Percentiles rank a stretch among this genome's conserved stretches.
These are phyloP conservation scores for Solanum clarkiae DNA, from an alignment of 257 asterid genomes.

Conservation along the genomic window DNA sequence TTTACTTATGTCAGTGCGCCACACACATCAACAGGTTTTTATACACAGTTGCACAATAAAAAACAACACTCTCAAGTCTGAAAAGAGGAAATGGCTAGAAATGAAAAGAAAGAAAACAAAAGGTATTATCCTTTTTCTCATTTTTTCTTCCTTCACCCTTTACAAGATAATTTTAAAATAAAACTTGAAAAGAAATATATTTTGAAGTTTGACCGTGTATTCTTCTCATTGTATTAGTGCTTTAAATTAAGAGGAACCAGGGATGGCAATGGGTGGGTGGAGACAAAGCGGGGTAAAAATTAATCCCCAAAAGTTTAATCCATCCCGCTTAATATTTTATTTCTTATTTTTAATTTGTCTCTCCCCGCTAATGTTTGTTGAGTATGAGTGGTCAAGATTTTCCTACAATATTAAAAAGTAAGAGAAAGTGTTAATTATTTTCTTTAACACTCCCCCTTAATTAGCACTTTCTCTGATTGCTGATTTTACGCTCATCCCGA, in stretches of 20 bases:
- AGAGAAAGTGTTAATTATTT: no score
- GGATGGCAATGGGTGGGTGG: no score
- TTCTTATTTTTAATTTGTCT: no score
- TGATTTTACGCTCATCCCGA: no score
- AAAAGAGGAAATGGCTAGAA: neutral
- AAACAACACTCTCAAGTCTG: neutral
- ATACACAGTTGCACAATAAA: neutral
- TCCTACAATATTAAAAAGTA: no score
- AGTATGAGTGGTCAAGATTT: no score
- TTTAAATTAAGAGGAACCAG: neutral
- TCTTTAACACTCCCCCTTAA: no score
- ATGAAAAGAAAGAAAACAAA: neutral
- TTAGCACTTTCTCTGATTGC: no score
- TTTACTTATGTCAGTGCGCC: neutral
- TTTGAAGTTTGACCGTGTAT: neutral
- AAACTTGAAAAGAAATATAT: neutral
- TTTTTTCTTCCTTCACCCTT: neutral
- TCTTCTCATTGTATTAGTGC: neutral
- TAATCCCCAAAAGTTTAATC: no score
- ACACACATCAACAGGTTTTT: neutral
- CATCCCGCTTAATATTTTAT: no score
- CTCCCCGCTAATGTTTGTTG: no score
- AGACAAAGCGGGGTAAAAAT: no score
- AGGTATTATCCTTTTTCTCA: neutral
- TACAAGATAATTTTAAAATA: neutral